Evolutionary conservation across 441 rosid species (phyloP).

Genomic region (Breynia disticha): DNA sequence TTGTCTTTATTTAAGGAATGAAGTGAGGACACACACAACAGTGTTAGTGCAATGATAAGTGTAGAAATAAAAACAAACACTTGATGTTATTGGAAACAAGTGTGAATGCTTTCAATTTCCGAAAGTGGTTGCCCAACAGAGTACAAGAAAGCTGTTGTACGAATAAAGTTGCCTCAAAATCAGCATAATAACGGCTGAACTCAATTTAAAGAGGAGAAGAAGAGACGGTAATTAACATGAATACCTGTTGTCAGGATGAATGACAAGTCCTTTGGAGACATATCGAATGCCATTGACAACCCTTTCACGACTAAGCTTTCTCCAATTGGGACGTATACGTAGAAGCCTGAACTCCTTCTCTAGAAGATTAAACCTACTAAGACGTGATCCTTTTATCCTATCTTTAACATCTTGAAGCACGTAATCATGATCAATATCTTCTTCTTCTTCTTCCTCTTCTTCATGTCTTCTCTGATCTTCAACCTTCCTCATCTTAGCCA

Average conservation of each 20-base stretch:
- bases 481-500: background rate
- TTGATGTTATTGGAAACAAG: no score
- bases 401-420: conserved; percentile 41
- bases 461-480: background rate
- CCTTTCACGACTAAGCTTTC: conserved; percentile 30
- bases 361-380: conserved; percentile 40
- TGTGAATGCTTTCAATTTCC: no score
- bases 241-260: conserved; percentile 70
- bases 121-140: no score
- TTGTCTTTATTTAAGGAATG: no score
- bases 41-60: no score
- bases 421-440: conserved; percentile 17
- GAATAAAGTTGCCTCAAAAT: no score
- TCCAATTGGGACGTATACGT: conserved; percentile 17
- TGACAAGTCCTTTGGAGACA: conserved; percentile 32
- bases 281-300: conserved; percentile 33
- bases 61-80: no score
- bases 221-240: background rate
- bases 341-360: conserved; percentile 37
- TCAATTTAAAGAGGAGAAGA: background rate
- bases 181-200: no score
- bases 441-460: background rate
- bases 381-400: conserved; percentile 32
- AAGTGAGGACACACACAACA: no score
- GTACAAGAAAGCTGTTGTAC: no score